phyloP scores from a whole-genome alignment of 306 rosid genomes.

The Lathyrus sativus region DNA sequence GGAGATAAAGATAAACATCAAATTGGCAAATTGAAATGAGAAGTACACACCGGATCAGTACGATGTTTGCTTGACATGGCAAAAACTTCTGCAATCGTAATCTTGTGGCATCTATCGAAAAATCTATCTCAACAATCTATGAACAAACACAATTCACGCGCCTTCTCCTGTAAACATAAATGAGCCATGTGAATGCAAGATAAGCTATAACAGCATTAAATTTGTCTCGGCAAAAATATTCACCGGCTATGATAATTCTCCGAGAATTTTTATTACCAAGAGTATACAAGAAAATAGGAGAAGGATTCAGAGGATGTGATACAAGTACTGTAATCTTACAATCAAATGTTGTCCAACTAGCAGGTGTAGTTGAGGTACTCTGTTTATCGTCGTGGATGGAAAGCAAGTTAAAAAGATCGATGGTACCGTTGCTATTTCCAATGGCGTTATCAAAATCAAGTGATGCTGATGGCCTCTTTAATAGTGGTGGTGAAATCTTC shows the following conservation, averaged over 20 bases:
- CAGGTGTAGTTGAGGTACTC: constrained; percentile 42
- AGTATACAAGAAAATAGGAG: not conserved
- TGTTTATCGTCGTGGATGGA: constrained; percentile 42
- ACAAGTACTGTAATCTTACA: constrained; percentile 52
- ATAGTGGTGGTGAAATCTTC: constrained; percentile 35
- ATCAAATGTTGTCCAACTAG: constrained; percentile 79
- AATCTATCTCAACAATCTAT: constrained; percentile 41
- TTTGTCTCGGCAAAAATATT: too few species aligned
- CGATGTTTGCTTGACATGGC: constrained; percentile 16
- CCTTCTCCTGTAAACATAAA: constrained; percentile 45
- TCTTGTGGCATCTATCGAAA: constrained; percentile 37
- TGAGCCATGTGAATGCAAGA: not conserved
- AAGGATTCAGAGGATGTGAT: constrained; percentile 23
- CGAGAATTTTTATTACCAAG: too few species aligned
- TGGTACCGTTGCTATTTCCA: constrained; percentile 37
- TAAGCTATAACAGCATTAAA: too few species aligned
- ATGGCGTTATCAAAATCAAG: constrained; percentile 43
- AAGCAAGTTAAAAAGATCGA: constrained; percentile 51
- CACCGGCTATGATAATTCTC: too few species aligned
- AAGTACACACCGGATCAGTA: constrained; percentile 29
- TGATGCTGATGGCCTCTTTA: constrained; percentile 43
- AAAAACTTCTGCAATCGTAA: constrained; percentile 29
- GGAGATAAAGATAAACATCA: constrained; percentile 13
- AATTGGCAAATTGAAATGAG: constrained; percentile 31
- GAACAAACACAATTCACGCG: constrained; percentile 2